A percentile compares a stretch with the other conserved stretches of the same genome.
Conservation (phyloP, 2,329 filamentous ascomycete species). For the Talaromyces sp. region DNA sequence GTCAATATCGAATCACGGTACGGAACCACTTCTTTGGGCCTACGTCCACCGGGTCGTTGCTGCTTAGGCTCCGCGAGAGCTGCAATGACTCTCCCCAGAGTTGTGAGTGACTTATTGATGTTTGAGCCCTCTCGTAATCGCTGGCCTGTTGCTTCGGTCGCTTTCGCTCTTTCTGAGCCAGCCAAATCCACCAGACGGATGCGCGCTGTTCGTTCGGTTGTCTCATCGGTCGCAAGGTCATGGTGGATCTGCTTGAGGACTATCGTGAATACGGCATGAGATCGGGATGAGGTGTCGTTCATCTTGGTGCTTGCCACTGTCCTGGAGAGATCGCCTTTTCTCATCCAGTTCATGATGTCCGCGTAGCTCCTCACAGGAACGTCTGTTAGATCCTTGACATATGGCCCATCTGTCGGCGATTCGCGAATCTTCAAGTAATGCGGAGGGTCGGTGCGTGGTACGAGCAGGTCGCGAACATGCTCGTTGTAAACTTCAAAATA, state of each 20-base stretch:
- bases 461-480: slow-evolving; percentile 89
- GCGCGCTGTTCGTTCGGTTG: slow-evolving; percentile 86
- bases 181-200: slow-evolving; percentile 94
- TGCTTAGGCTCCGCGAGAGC: slow-evolving; percentile 74
- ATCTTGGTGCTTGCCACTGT: slow-evolving; percentile 95
- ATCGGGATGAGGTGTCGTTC: slow-evolving; percentile 97
- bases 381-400: slow-evolving; percentile 94
- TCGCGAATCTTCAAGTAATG: slow-evolving; percentile 97
- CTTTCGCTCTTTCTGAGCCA: slow-evolving; percentile 89
- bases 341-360: slow-evolving; percentile 89
- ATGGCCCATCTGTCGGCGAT: slow-evolving; percentile 89
- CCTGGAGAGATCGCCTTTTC: slow-evolving; percentile 77
- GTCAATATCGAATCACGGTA: slow-evolving; percentile 84
- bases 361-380: slow-evolving; percentile 80
- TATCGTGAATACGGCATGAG: slow-evolving; percentile 96
- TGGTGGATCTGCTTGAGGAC: slow-evolving; percentile 98
- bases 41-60: slow-evolving; percentile 49
- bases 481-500: slow-evolving; percentile 99
- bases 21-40: slow-evolving; percentile 72
- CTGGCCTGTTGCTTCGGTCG: slow-evolving; percentile 89
- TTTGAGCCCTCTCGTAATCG: slow-evolving; percentile 91
- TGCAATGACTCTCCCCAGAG: slow-evolving; percentile 90
- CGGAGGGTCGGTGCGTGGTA: slow-evolving; percentile 71
- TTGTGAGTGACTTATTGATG: slow-evolving; percentile 98
- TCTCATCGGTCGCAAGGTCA: slow-evolving; percentile 95